These are phyloP conservation scores for Ganoderma resinaceum DNA, from an alignment of 1,284 basidiomycete species.

Conservation along the genomic window DNA sequence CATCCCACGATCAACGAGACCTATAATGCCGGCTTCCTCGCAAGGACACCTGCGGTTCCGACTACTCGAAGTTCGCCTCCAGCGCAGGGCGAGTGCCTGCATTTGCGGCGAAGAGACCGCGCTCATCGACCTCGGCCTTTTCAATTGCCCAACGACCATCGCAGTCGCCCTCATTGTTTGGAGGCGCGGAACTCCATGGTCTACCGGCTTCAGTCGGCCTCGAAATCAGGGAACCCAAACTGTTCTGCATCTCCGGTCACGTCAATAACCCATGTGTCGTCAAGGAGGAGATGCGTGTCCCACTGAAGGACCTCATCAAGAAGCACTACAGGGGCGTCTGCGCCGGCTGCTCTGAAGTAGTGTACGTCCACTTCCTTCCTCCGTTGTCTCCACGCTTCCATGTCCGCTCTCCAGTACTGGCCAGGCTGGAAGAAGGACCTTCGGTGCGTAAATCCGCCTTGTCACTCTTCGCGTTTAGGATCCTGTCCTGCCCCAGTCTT, in stretches of 20 bases:
- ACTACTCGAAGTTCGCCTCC: constrained; percentile 96
- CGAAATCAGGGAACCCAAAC: constrained; percentile 96
- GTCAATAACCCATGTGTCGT: constrained; percentile 99
- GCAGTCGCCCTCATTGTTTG: constrained; percentile 97
- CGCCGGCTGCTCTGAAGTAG: too few species aligned
- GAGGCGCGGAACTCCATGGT: constrained; percentile 92
- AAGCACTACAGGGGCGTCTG: constrained; percentile 95
- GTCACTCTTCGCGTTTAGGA: constrained; percentile 84
- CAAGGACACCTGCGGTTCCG: constrained; percentile 91
- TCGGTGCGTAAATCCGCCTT: constrained; percentile 89
- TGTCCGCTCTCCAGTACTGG: too few species aligned
- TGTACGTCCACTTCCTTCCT: too few species aligned
- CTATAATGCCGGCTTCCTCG: constrained; percentile 91
- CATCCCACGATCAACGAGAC: constrained; percentile 95
- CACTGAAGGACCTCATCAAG: constrained; percentile 92
- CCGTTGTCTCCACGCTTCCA: too few species aligned
- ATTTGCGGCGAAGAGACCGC: constrained; percentile 99
- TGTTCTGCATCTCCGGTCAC: constrained; percentile 96
- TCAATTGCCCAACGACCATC: constrained; percentile 96
- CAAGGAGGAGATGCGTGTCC: constrained; percentile 99
- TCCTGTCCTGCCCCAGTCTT: constrained; percentile 57
- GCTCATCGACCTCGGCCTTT: constrained; percentile 95
- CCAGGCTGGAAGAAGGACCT: constrained; percentile 97
- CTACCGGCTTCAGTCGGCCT: constrained; percentile 90
- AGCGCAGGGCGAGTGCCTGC: constrained; percentile 97